phyloP scores from a whole-genome alignment of 2,329 filamentous ascomycete genomes.

The Cladosporium sp. region DNA sequence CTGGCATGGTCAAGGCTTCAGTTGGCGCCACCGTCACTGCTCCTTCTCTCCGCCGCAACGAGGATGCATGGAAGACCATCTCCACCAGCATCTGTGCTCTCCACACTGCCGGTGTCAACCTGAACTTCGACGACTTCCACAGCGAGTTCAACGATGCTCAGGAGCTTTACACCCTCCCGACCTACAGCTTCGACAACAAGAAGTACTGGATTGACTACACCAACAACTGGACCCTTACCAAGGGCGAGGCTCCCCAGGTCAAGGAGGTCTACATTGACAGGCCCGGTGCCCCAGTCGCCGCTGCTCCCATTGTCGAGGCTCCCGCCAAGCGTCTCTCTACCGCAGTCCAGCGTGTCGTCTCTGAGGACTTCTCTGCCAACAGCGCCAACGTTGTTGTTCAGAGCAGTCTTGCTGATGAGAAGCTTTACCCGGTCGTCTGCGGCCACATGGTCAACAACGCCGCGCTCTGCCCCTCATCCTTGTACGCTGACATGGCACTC shows the following conservation, averaged over 20 bases:
- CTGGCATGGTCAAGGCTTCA: constrained; percentile 66
- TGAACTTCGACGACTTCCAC: constrained; percentile 73
- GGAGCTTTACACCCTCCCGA: constrained; percentile 63
- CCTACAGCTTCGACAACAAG: constrained; percentile 69
- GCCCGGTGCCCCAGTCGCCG: constrained; percentile 33
- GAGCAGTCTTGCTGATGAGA: constrained; percentile 64
- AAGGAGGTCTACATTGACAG: constrained; percentile 42
- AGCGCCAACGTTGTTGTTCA: constrained; percentile 62
- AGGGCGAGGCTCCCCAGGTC: constrained; percentile 57
- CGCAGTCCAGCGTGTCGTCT: constrained; percentile 64
- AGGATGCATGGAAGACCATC: constrained; percentile 65
- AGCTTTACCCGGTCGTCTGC: constrained; percentile 61
- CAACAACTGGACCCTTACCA: constrained; percentile 71
- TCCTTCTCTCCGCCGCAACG: constrained; percentile 62
- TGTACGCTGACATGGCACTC: constrained; percentile 65
- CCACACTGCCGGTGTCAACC: constrained; percentile 60
- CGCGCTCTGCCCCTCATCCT: constrained; percentile 63
- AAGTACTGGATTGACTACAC: constrained; percentile 71
- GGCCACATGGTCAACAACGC: constrained; percentile 70
- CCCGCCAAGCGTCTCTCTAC: constrained; percentile 59
- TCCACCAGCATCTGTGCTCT: constrained; percentile 59
- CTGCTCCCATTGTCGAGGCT: constrained; percentile 45
- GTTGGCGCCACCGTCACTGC: constrained; percentile 58
- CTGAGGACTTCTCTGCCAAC: constrained; percentile 62
- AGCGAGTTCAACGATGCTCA: constrained; percentile 59